Base-by-base conservation (phyloP, 371 early-diverging fungal species). In the Paramicrosporidium saccamoebae region DNA sequence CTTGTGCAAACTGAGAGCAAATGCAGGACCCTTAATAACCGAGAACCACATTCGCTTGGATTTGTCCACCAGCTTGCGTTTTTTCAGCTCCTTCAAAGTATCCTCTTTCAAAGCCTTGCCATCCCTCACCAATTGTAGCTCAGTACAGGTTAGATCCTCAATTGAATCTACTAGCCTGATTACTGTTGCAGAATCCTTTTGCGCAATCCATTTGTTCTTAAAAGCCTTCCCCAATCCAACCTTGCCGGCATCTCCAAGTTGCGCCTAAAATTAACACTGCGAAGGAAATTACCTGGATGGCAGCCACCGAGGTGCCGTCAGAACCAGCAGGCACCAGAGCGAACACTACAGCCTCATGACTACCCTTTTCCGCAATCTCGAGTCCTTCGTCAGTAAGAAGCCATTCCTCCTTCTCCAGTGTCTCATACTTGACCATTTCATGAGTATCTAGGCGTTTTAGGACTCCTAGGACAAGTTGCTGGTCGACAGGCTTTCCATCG, bases 151-250 rank as follows among this genome's bases (percentile, higher is more conserved):
- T 36, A 68, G 55, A 47, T 92, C 88, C 9, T 55, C 59, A 40
- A 88, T 64, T 12, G 48, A 39, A 3, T 61, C 64, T n/a, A 65
- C 69, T n/a, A 62, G 46, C 27, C 67, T 45, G 2, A 44, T 39
- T 8, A 56, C 26, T 8, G 29, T 29, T 26, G 56, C 66, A 28
- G 35, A 37, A 5, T 60, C 65, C 24, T 54, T 54, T 48, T 82
- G 82, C 29, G 56, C 52, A 36, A 90, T 64, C 92, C 92, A 90
- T 47, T 78, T 82, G 57, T 79, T 74, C 45, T 74, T 72, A 50
- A 90, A 67, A 15, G 82, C 82, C 37, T 65, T 69, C 25, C 77
- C 79, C 45, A 79, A 79, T 17, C 92, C 92, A 31, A 79, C 58
- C 43, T 66, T 75, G 32, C 74, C 71, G 17, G 59, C 40, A 14